Conservation (phyloP, 2,329 filamentous ascomycete species). For the Boeremia exigua region DNA sequence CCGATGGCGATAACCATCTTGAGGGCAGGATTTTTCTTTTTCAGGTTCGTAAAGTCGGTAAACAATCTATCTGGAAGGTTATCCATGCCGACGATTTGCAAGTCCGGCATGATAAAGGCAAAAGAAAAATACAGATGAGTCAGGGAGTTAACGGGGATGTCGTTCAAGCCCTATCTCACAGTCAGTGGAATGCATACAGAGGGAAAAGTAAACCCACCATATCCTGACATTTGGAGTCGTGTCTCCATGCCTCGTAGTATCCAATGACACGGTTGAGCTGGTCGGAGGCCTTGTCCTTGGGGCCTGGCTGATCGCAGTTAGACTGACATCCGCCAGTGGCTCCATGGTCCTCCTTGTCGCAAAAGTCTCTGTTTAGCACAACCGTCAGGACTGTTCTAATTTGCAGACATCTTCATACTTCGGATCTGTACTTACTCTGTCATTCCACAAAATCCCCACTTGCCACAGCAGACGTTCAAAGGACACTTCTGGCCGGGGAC, state of each 20-base stretch:
- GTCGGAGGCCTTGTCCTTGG: background rate
- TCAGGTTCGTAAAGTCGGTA: conserved; percentile 26
- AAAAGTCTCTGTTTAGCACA: too few species aligned
- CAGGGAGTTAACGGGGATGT: conserved; percentile 2
- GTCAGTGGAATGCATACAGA: too few species aligned
- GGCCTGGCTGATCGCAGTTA: conserved; percentile 6
- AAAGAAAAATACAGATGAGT: conserved; percentile 22
- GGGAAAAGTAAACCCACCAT: too few species aligned
- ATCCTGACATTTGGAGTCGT: too few species aligned
- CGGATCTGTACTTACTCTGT: too few species aligned
- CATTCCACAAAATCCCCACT: too few species aligned
- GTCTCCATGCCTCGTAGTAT: conserved; percentile 25
- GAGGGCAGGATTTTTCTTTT: conserved; percentile 35
- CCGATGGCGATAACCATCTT: conserved; percentile 49
- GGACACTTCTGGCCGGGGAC: background rate
- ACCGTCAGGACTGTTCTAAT: too few species aligned
- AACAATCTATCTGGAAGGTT: background rate
- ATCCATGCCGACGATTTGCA: conserved; percentile 11
- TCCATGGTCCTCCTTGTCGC: too few species aligned
- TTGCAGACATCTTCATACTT: too few species aligned
- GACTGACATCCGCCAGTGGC: conserved; percentile 13
- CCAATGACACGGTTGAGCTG: conserved; percentile 5
- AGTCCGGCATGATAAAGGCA: conserved; percentile 10
- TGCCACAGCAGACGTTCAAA: conserved; percentile 4
- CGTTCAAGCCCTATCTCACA: too few species aligned